These are phyloP conservation scores for Sclerotinia subarctica DNA, from an alignment of 2,329 filamentous ascomycete species.

Conservation along the genomic window DNA sequence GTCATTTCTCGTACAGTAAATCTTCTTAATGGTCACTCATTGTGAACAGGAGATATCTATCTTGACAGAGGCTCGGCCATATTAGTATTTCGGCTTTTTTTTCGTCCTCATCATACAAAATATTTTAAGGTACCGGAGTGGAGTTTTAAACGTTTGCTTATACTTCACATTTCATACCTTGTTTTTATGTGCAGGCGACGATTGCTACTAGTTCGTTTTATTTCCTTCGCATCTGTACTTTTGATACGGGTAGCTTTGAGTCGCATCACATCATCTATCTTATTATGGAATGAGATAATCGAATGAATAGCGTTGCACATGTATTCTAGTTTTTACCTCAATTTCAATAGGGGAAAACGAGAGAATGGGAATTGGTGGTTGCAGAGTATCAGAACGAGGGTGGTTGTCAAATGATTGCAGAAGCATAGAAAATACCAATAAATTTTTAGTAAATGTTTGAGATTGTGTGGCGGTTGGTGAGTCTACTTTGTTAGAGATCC, in stretches of 20 bases:
- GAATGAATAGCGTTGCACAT: conserved; percentile 37
- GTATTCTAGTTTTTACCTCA: conserved; percentile 37
- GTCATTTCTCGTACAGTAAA: conserved; percentile 37
- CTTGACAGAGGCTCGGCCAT: conserved; percentile 24
- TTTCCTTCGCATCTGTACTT: conserved; percentile 38
- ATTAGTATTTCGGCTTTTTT: conserved; percentile 32
- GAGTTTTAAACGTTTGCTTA: conserved; percentile 38
- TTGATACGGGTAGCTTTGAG: conserved; percentile 31
- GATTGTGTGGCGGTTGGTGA: background rate
- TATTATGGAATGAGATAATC: conserved; percentile 14
- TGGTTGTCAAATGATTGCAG: conserved; percentile 4
- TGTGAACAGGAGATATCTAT: conserved; percentile 34
- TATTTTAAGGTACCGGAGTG: conserved; percentile 30
- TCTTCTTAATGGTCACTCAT: conserved; percentile 37
- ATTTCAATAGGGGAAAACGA: conserved; percentile 24
- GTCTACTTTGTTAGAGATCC: background rate
- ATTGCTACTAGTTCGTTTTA: conserved; percentile 35
- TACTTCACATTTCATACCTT: conserved; percentile 30
- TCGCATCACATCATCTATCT: conserved; percentile 33
- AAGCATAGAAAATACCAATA: conserved; percentile 19
- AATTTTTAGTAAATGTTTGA: conserved; percentile 7
- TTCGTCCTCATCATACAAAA: conserved; percentile 22
- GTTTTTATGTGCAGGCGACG: conserved; percentile 33
- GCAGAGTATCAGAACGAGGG: background rate
- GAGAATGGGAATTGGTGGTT: conserved; percentile 32